phyloP scores from a whole-genome alignment of 176 grass and related monocot genomes.

The Poa pratensis region DNA sequence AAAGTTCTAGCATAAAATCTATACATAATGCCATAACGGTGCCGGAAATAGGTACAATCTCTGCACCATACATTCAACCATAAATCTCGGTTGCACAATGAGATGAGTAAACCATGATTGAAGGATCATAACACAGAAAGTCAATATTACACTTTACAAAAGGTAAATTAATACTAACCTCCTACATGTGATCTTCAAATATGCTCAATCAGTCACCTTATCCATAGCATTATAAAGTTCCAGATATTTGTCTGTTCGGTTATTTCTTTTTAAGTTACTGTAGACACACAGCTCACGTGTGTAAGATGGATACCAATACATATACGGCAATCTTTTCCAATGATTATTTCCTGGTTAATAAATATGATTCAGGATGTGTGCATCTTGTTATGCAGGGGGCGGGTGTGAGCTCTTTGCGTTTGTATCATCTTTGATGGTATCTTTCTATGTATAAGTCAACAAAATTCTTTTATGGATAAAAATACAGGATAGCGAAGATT shows the following conservation, averaged over 20 bases:
- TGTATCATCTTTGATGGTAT: too few species aligned
- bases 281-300: neutral
- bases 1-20: neutral
- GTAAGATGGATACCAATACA: neutral
- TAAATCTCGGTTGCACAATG: neutral
- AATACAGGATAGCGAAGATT: neutral
- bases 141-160: neutral
- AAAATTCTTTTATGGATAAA: too few species aligned
- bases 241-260: neutral
- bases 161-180: constrained; percentile 20
- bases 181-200: neutral
- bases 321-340: neutral
- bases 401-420: too few species aligned
- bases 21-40: neutral
- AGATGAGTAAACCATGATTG: constrained; percentile 10
- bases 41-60: neutral
- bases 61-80: neutral
- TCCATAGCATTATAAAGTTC: neutral
- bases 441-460: too few species aligned
- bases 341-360: neutral
- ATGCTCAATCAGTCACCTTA: neutral
- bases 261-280: neutral
- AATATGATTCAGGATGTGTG: neutral
- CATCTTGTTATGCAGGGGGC: too few species aligned
- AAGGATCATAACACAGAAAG: neutral